Conservation (phyloP, 2,329 filamentous ascomycete species). For the Botrytis fabae region DNA sequence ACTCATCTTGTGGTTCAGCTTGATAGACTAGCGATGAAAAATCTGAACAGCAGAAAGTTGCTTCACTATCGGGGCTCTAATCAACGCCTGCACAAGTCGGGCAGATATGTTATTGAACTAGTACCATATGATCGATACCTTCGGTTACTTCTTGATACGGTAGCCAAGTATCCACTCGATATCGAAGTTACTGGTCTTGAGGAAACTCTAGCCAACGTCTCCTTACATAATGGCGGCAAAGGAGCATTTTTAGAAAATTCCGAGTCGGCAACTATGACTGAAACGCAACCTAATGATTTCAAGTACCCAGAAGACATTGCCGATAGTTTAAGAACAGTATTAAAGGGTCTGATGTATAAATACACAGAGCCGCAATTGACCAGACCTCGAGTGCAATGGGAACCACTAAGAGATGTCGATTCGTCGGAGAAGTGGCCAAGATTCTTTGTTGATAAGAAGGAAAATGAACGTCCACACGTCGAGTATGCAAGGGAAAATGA, state of each 20-base stretch:
- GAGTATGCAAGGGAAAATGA: not conserved
- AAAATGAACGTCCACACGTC: not conserved
- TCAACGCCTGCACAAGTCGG: not conserved
- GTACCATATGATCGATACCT: slow-evolving; percentile 21
- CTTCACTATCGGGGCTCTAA: not conserved
- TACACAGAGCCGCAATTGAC: not conserved
- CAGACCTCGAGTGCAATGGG: not conserved
- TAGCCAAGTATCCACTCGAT: slow-evolving; percentile 4
- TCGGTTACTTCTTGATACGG: slow-evolving; percentile 4
- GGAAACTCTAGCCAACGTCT: not conserved
- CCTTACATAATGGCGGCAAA: not conserved
- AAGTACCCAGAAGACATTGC: slow-evolving; percentile 3
- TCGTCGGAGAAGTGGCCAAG: slow-evolving; percentile 7
- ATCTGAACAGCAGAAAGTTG: not conserved
- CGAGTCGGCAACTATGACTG: too few relatives aligned
- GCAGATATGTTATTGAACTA: not conserved
- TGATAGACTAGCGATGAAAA: not conserved
- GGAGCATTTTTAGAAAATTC: not conserved
- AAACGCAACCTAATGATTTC: not conserved
- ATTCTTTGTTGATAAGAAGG: not conserved
- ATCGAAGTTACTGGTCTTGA: not conserved
- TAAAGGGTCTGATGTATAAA: slow-evolving; percentile 12
- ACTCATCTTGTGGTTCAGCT: not conserved
- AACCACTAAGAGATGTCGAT: not conserved
- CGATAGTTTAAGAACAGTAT: not conserved